Evolutionary conservation across 2,329 filamentous ascomycete genomes (phyloP).

Genomic region (Dactylellina haptotyla): DNA sequence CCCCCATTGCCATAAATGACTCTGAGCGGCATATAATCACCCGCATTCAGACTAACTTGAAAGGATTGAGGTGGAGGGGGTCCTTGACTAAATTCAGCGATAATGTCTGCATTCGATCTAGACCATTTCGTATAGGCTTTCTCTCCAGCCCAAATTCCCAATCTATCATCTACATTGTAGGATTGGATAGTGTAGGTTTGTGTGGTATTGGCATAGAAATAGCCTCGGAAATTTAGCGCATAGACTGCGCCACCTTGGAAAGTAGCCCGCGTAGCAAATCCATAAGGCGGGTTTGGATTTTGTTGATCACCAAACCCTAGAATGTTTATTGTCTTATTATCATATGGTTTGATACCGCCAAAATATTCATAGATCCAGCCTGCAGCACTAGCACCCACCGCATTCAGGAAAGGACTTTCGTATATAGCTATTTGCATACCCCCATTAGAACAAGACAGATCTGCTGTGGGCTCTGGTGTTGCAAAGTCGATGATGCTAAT

Average conservation of each 20-base stretch:
- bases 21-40: not conserved
- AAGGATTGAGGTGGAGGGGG: no score
- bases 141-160: not conserved
- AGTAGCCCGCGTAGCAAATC: not conserved
- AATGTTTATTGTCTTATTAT: not conserved
- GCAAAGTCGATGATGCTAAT: not conserved
- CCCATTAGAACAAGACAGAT: not conserved
- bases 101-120: not conserved
- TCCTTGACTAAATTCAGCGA: not conserved
- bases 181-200: not conserved
- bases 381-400: not conserved
- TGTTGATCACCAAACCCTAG: not conserved
- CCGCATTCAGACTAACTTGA: not conserved
- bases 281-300: not conserved
- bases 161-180: not conserved
- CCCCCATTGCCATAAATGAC: slow-evolving; percentile 17
- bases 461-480: not conserved
- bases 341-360: not conserved
- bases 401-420: not conserved
- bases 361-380: slow-evolving; percentile 4
- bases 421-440: not conserved
- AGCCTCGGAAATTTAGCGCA: not conserved
- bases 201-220: not conserved
- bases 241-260: not conserved
- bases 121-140: slow-evolving; percentile 2